Conservation (phyloP, 2,329 filamentous ascomycete species). For the Dactylellina parvicollis region DNA sequence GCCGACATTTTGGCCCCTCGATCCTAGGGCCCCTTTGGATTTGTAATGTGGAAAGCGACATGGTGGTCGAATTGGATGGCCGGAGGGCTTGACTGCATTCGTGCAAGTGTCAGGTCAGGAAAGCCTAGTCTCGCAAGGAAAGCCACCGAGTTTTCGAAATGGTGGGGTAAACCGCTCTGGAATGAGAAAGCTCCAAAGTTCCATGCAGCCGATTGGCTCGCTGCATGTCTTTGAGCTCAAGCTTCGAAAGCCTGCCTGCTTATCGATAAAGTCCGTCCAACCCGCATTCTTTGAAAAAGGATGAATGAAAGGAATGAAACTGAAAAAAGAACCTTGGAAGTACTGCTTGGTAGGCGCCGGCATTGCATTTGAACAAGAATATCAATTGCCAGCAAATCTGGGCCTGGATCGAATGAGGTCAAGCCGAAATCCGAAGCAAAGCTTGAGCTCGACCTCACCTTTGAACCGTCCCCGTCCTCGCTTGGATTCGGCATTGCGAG, state of each 20-base stretch:
- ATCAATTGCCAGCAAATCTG: not conserved
- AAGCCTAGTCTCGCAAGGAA: no score
- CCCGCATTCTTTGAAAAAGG: conserved; percentile 7
- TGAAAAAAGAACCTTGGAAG: conserved; percentile 3
- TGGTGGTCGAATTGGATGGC: conserved; percentile 11
- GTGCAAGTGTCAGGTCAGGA: conserved; percentile 31
- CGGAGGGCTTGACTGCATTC: not conserved
- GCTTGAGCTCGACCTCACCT: not conserved
- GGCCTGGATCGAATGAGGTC: not conserved
- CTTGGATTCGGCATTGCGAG: conserved; percentile 51
- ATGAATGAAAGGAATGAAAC: not conserved
- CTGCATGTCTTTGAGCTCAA: conserved; percentile 29
- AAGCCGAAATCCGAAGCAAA: not conserved
- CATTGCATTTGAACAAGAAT: not conserved
- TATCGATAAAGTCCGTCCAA: conserved; percentile 47
- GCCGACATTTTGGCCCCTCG: no score
- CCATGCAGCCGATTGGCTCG: conserved; percentile 40
- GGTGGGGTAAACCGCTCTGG: conserved; percentile 18
- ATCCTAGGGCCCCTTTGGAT: no score
- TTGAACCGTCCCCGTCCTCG: conserved; percentile 5
- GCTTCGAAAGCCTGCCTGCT: conserved; percentile 33
- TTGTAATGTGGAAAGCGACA: conserved; percentile 27
- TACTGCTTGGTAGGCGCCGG: not conserved
- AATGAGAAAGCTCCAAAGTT: conserved; percentile 3
- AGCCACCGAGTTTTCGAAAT: conserved; percentile 20